Base-by-base conservation (phyloP, 2,329 filamentous ascomycete species). In the Xylariales sp. region DNA sequence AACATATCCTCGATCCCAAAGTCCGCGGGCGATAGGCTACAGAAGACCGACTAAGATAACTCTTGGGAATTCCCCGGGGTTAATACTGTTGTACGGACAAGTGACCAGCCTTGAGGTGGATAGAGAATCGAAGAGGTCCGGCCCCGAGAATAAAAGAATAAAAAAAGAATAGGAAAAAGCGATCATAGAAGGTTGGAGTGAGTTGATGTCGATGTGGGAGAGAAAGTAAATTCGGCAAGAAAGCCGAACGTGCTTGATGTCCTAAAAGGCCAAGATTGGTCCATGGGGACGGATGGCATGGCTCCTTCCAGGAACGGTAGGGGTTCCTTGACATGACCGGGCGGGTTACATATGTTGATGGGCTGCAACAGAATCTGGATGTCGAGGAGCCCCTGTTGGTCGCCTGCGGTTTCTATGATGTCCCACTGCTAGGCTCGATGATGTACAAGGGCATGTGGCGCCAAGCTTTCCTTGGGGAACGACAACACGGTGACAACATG, bases 91-190 rank as follows among this genome's bases (percentile, higher is more conserved):
- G 57, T 30, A 7, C 3, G 36, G 73, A 65, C 65, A 64, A 48
- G 64, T 57, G 34, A 62, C 71, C 70, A 72, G 65, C 68, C 67
- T 70, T 69, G 69, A 63, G 50, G 64, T 56, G 66, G 65, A 53
- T 67, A 66, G 62, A 75, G 73, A 70, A 72, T 73, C 72, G 72
- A 69, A 74, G 68, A 77, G 73, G 75, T 65, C 75, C 75, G 56
- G 75, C 75, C 76, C 74, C 71, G 67, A 59, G 62, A 64, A 67
- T 53, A 66, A 65, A 8, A 39, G 23, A 23, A 23, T 23, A 59
- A 71, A 68, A 65, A 48, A 41, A 58, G 64, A 54, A 57, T 45
- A 39, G 56, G 65, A 72, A 68, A 39, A 67, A 23, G 62, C 69
- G 36, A 54, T 18, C 32, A 12, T n/a, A 67, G 62, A 65, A 69